Conservation (phyloP, 768 basidiomycete species). For the Suillus americanus region DNA sequence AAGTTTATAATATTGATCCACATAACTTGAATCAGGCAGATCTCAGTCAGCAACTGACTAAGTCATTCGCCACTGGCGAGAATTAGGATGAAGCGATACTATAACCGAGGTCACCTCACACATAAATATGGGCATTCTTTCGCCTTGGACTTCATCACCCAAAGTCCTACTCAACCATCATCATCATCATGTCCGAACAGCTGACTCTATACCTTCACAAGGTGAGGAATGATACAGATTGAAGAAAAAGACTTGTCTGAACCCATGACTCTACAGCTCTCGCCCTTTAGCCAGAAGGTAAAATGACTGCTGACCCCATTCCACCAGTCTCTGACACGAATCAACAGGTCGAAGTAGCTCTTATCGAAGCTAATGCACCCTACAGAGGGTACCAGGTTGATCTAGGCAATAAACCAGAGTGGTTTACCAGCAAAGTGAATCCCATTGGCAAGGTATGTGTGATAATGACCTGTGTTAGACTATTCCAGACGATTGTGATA, state of each 20-base stretch:
- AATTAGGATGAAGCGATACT: not conserved
- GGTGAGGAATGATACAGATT: conserved; percentile 25
- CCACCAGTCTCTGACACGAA: not conserved
- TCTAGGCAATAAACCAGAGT: conserved; percentile 59
- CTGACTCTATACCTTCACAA: conserved; percentile 44
- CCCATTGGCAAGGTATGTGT: conserved; percentile 55
- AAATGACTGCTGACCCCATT: conserved; percentile 3
- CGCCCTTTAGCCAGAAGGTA: conserved; percentile 57
- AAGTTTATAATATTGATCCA: not conserved
- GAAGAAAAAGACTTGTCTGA: not conserved
- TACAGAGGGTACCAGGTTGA: conserved; percentile 55
- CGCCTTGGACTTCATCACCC: not conserved
- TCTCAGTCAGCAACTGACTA: not conserved
- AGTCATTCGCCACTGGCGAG: no score
- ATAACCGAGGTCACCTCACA: not conserved
- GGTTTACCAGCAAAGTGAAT: conserved; percentile 62
- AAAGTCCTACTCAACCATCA: not conserved
- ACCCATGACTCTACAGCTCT: conserved; percentile 35
- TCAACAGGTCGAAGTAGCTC: conserved; percentile 49
- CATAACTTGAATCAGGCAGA: not conserved
- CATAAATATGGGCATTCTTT: not conserved
- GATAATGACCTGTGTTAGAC: not conserved
- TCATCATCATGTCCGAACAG: conserved; percentile 23
- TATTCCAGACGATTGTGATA: not conserved
- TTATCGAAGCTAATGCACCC: conserved; percentile 48